These are phyloP conservation scores for Aureobasidium pullulans DNA, from an alignment of 2,329 filamentous ascomycete species.

Conservation along the genomic window DNA sequence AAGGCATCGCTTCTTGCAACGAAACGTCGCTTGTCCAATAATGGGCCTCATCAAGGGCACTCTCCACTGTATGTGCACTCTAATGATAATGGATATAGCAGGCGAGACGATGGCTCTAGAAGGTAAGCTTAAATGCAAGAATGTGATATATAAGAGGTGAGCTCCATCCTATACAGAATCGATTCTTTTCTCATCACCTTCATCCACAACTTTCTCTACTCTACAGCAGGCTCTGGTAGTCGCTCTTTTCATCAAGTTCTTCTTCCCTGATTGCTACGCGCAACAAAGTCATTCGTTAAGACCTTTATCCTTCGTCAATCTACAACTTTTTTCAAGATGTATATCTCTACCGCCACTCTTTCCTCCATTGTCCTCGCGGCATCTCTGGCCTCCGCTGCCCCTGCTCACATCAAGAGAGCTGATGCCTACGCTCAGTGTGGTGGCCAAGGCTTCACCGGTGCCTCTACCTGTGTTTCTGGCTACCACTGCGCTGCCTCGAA, in stretches of 20 bases:
- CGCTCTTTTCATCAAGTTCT: constrained; percentile 1
- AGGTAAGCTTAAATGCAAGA: not conserved
- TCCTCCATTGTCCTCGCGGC: constrained; percentile 9
- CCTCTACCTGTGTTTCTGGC: constrained; percentile 28
- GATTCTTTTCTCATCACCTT: constrained; percentile 6
- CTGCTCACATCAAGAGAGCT: not conserved
- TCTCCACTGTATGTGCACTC: not conserved
- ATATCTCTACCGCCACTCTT: constrained; percentile 9
- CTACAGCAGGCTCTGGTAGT: constrained; percentile 12
- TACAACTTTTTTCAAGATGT: not conserved
- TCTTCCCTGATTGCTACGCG: constrained; percentile 2
- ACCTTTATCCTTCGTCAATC: constrained; percentile 1
- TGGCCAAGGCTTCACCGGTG: constrained; percentile 30
- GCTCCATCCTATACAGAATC: not conserved
- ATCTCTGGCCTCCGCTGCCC: constrained; percentile 6
- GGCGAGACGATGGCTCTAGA: not conserved
- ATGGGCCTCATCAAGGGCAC: not conserved
- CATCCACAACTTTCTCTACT: constrained; percentile 10
- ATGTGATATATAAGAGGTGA: constrained; percentile 1
- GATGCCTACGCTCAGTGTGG: constrained; percentile 19
- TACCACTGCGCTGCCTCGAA: constrained; percentile 28
- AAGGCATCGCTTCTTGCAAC: constrained; percentile 9
- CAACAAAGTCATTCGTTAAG: constrained; percentile 11
- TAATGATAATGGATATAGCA: not conserved
- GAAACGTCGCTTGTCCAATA: constrained; percentile 5